phyloP scores from a whole-genome alignment of 257 asterid species.

The Craterostigma plantagineum region DNA sequence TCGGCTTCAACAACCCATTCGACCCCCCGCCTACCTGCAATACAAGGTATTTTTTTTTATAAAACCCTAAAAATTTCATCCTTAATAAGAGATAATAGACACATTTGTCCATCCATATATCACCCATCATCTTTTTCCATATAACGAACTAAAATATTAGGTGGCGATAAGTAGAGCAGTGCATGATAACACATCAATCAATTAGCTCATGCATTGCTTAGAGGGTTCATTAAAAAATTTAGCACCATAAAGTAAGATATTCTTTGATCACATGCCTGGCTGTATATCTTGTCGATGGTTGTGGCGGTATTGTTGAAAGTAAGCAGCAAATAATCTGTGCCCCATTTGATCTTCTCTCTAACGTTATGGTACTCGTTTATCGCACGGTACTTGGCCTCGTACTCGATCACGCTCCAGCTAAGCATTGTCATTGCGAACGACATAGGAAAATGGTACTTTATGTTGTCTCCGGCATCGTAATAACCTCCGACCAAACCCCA shows the following conservation, averaged over 20 bases:
- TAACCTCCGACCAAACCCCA: slow-evolving; percentile 85
- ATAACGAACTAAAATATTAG: too few relatives aligned
- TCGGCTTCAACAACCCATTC: slow-evolving; percentile 47
- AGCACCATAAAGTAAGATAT: too few relatives aligned
- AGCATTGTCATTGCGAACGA: slow-evolving; percentile 91
- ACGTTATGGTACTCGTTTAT: slow-evolving; percentile 55
- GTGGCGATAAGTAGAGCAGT: too few relatives aligned
- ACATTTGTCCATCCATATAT: too few relatives aligned
- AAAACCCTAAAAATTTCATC: too few relatives aligned
- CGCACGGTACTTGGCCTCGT: slow-evolving; percentile 61
- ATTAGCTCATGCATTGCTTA: too few relatives aligned
- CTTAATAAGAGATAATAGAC: too few relatives aligned
- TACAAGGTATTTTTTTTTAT: too few relatives aligned
- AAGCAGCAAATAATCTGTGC: slow-evolving; percentile 63
- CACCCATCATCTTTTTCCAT: too few relatives aligned
- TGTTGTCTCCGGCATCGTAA: slow-evolving; percentile 84
- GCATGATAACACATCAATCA: too few relatives aligned
- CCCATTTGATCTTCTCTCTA: slow-evolving; percentile 65
- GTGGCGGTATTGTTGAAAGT: slow-evolving; percentile 73
- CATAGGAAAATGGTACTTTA: slow-evolving; percentile 72
- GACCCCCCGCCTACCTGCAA: slow-evolving; percentile 22
- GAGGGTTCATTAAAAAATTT: too few relatives aligned
- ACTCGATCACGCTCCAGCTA: slow-evolving; percentile 88
- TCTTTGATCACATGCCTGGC: slow-evolving; percentile 26
- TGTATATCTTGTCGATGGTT: slow-evolving; percentile 36